Evolutionary conservation across 208 protist genomes (phyloP).

Genomic region (Acanthamoeba pearcei): DNA sequence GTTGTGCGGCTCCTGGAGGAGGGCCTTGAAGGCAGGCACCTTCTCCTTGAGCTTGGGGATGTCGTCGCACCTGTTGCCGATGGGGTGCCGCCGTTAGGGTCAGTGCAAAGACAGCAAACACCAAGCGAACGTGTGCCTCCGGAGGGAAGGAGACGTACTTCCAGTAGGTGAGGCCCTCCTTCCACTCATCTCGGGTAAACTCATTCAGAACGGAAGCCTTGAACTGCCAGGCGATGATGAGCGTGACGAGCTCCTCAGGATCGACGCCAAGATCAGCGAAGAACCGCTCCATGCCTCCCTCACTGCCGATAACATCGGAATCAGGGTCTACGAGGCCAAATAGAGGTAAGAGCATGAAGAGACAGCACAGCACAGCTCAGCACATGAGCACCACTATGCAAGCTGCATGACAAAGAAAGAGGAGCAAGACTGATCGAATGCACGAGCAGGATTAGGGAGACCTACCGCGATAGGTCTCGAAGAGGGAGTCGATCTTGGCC

Average conservation of each 20-base stretch:
- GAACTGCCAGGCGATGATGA: conserved; percentile 76
- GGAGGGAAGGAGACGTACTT: background rate
- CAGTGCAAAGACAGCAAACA: background rate
- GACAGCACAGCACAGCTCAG: background rate
- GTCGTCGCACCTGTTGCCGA: conserved; percentile 16
- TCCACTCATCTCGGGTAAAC: conserved; percentile 75
- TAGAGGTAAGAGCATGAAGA: background rate
- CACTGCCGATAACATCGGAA: conserved; percentile 19
- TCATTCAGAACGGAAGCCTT: conserved; percentile 65
- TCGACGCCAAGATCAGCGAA: conserved; percentile 76
- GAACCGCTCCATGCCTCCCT: conserved; percentile 65
- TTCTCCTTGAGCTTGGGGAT: conserved; percentile 71
- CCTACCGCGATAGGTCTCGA: conserved; percentile 33
- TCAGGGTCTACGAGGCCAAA: background rate
- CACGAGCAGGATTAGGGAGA: background rate
- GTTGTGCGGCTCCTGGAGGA: background rate
- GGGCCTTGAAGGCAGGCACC: conserved; percentile 40
- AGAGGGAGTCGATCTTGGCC: conserved; percentile 40
- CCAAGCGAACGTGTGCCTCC: no score
- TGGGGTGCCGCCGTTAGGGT: background rate
- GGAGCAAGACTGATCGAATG: background rate
- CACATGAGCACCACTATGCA: background rate
- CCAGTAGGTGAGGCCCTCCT: conserved; percentile 50
- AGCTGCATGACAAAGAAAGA: background rate
- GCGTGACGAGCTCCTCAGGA: conserved; percentile 61